Base-by-base conservation (phyloP, 164 flowering plant genomes). In the Vitis rupestris region DNA sequence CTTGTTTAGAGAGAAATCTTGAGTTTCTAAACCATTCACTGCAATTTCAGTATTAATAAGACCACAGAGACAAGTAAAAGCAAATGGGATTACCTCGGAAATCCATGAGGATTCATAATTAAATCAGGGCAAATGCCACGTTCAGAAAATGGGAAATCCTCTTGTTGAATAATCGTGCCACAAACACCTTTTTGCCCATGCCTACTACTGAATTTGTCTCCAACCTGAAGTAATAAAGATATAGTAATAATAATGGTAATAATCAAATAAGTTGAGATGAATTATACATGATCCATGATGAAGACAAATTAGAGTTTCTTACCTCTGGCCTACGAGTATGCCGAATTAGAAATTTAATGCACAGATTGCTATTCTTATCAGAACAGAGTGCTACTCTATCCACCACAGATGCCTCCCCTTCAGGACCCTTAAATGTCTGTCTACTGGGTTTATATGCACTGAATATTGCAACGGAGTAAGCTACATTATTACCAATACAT, bases 131-230 rank as follows among this genome's bases (percentile, higher is more conserved):
- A 92, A 71, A 93, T 85, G 10, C 99, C 97, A 73, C 90, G 94
- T 70, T 93, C 98, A 63, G 97, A 88, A 80, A 93, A 96, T 23
- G 97, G 98, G 30, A 93, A 86, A 74, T 96, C 99, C 82, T 96
- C 99, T 78, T 96, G 99, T 68, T 86, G 94, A 72, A 90, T 72
- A 62, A 93, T 89, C 62, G 90, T 89, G 9, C 99, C 98, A 85
- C 97, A 92, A 61, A 93, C 98, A 76, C 99, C 99, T 81, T 96
- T 96, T 71, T 96, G 98, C 53, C 99, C 99, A 82, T 96, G 99
- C 74, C 99, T 88, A 80, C 99, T 96, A 74, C 99, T 93, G 70
- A 96, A 96, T 75, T 96, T 96, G 76, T 96, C 99, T 71, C 99
- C 98, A 60, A 96, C 78, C 97, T 94, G 73, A 55, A 23, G 2